A percentile compares a stretch with the other conserved stretches of the same genome.
phyloP scores from a whole-genome alignment of 2,329 filamentous ascomycete species.

The Didymella pomorum region DNA sequence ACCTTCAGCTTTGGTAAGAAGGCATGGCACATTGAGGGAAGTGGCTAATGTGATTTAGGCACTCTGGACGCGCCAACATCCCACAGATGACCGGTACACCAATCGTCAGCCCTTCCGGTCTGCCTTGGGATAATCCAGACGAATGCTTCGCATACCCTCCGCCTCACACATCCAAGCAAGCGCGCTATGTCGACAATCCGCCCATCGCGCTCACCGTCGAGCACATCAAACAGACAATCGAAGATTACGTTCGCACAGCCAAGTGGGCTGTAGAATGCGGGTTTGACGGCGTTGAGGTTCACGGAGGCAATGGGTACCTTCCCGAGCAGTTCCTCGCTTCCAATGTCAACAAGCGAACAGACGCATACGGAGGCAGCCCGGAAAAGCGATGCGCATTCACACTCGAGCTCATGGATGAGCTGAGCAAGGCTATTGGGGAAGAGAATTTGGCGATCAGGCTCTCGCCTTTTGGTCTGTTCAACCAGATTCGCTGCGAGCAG shows the following conservation, averaged over 20 bases:
- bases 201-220: constrained; percentile 52
- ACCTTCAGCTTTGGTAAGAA: constrained; percentile 48
- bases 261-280: constrained; percentile 63
- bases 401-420: constrained; percentile 57
- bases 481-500: constrained; percentile 60
- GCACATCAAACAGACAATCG: constrained; percentile 55
- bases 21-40: neutral
- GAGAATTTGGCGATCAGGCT: constrained; percentile 40
- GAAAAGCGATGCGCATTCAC: constrained; percentile 63
- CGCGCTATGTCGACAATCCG: constrained; percentile 42
- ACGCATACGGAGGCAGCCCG: constrained; percentile 59
- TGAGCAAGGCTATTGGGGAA: constrained; percentile 36
- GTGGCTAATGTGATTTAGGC: constrained; percentile 23
- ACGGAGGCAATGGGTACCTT: constrained; percentile 60
- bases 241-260: constrained; percentile 56
- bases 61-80: constrained; percentile 57
- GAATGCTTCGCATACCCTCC: constrained; percentile 47
- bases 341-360: constrained; percentile 58
- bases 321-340: constrained; percentile 61
- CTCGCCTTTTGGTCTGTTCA: constrained; percentile 58
- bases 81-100: constrained; percentile 49
- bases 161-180: constrained; percentile 36
- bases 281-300: constrained; percentile 63
- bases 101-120: constrained; percentile 53
- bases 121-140: constrained; percentile 57